Base-by-base conservation (phyloP, 352 stramenopile genomes). In the Blastocystis hominis region DNA sequence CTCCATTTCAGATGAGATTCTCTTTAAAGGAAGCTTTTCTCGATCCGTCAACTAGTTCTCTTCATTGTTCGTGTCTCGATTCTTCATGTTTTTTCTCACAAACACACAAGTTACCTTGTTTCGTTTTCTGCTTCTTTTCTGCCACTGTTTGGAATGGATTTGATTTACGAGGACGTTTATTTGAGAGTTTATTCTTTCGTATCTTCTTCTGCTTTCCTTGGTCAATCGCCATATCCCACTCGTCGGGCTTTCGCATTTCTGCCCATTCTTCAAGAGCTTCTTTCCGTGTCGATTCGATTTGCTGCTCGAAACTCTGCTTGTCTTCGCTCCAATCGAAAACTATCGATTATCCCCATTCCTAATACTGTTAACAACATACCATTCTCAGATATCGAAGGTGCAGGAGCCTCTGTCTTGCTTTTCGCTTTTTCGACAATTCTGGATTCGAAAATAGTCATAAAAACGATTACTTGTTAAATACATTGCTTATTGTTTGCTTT, bases 151-250 rank as follows among this genome's bases (percentile, higher is more conserved):
- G 72, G 38, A 84, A 84, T 34, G 72, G 72, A 44, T 84, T 84
- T 47, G 34, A 66, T 64, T 68, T 84, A 15, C 40, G 17, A 34
- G 34, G 15, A n/a, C 36, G 34, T 53, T 64, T 63, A 10, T 54
- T 68, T 6, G 0, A 15, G 20, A 59, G 10, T 47, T 84, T 84
- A 50, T 84, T 42, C 40, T 64, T 63, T 15, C 54, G 54, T 9
- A 64, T 38, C 50, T 84, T 84, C 55, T 68, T 84, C 72, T 36
- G 34, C 36, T 84, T 84, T 68, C 72, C 72, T 46, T 68, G 44
- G 38, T 84, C 72, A 17, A 84, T 44, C 9, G 72, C 72, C 72
- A 84, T 68, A 34, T 84, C 72, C 72, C 72, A 84, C 56, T 84
- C 72, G n/a, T 84, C 72, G 1, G 72, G 72, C 44, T 84, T 84